phyloP scores from a whole-genome alignment of 768 basidiomycete genomes.

The Tylopilus sp. region DNA sequence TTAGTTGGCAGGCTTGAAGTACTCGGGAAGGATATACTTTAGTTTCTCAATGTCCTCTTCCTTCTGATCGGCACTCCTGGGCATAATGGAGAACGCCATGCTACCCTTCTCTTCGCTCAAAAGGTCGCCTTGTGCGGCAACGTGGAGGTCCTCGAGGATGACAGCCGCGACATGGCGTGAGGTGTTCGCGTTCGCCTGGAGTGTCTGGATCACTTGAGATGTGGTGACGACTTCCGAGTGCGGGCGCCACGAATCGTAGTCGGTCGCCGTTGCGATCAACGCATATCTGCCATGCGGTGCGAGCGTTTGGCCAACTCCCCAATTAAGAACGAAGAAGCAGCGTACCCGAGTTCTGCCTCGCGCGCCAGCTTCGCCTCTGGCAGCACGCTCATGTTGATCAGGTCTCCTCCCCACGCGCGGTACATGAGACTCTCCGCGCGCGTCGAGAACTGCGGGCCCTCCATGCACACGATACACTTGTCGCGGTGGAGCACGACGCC shows the following conservation, averaged over 20 bases:
- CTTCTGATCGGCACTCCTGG: conserved; percentile 50
- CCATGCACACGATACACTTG: conserved; percentile 93
- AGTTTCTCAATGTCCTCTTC: conserved; percentile 66
- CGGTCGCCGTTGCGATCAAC: conserved; percentile 85
- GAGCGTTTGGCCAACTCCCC: not conserved
- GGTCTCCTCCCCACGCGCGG: conserved; percentile 84
- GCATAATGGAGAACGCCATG: conserved; percentile 90
- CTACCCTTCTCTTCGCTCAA: conserved; percentile 69
- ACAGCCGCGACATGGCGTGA: conserved; percentile 71
- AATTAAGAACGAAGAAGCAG: not conserved
- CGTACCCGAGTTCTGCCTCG: conserved; percentile 88
- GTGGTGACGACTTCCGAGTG: conserved; percentile 81
- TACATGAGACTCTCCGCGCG: conserved; percentile 96
- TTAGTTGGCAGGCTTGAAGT: conserved; percentile 43
- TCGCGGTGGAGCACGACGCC: conserved; percentile 71
- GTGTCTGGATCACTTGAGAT: conserved; percentile 86
- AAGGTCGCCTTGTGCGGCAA: conserved; percentile 51
- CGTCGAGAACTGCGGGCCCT: conserved; percentile 98
- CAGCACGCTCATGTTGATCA: conserved; percentile 96
- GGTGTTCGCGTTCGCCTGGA: conserved; percentile 82
- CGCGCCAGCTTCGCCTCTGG: conserved; percentile 97
- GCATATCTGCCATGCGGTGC: conserved; percentile 61
- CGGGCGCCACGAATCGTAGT: conserved; percentile 94
- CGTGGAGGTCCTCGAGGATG: conserved; percentile 68
- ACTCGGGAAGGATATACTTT: conserved; percentile 72